Conservation (phyloP, 2,329 filamentous ascomycete genomes). For the Paraphaeosphaeria minitans region DNA sequence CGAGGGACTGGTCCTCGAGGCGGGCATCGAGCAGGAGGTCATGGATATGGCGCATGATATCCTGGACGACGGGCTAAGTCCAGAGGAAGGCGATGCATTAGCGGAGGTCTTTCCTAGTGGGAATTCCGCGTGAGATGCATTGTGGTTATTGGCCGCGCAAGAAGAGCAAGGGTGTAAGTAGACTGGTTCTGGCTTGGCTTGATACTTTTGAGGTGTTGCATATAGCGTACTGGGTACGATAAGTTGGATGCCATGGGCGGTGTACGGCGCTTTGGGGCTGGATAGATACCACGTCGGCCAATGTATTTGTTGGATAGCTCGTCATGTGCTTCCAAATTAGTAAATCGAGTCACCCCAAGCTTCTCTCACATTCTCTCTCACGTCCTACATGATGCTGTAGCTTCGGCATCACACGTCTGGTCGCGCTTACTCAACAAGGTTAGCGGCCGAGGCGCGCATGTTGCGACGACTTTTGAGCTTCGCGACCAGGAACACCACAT, state of each 20-base stretch:
- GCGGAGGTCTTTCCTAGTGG: constrained; percentile 49
- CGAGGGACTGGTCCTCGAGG: constrained; percentile 78
- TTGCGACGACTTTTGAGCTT: neutral
- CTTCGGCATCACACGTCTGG: neutral
- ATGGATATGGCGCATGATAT: constrained; percentile 81
- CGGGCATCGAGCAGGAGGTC: constrained; percentile 76
- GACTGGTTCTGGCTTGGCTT: neutral
- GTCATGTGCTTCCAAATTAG: neutral
- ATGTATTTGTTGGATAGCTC: neutral
- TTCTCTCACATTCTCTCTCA: too few relatives aligned
- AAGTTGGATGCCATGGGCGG: neutral
- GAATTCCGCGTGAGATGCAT: constrained; percentile 15
- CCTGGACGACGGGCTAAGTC: constrained; percentile 78
- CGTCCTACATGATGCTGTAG: too few relatives aligned
- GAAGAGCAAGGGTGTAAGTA: too few relatives aligned
- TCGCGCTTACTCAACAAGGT: neutral
- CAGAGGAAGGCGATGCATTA: constrained; percentile 73
- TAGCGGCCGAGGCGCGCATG: constrained; percentile 7
- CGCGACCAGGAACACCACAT: neutral
- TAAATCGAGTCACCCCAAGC: too few relatives aligned
- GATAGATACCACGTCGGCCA: neutral
- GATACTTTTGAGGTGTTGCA: neutral
- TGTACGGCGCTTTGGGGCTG: neutral
- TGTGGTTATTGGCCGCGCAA: too few relatives aligned
- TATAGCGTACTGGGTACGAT: neutral